Base-by-base conservation (phyloP, 2,329 filamentous ascomycete species). In the Alternaria viburni region DNA sequence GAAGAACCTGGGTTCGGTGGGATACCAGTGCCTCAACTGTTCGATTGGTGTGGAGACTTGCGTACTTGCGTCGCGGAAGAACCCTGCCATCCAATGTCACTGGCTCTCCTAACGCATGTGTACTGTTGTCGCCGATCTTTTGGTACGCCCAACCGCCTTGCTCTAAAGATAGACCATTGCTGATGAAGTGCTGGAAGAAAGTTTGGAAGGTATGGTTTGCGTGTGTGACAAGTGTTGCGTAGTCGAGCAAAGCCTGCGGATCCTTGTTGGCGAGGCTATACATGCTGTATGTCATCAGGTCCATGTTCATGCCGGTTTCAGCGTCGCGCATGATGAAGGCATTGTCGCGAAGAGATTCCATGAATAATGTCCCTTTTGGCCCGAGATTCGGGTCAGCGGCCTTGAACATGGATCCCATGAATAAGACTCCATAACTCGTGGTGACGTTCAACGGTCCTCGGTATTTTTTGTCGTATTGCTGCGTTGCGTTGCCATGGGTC, bases 271-370 rank as follows among this genome's bases (percentile, higher is more conserved):
- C 70, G n/a, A 74, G 59, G 1, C 49, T 46, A 47, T 73, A 78
- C 74, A 77, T 78, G 6, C 65, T 47, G 17, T 77, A 72, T 10
- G 68, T 69, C 74, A 78, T 76, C 9, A 77, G 66, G 44, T 78
- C 73, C 71, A 75, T 70, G 55, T 77, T 75, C 3, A 74, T 54
- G 1, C 75, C 74, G 10, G 59, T 21, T 4, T 62, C 43, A 6
- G 36, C 2, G 56, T 76, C 72, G 6, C 73, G 73, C 11, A 76
- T 66, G 23, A 73, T 69, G 56, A 69, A 78, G 0, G 65, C 28
- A 30, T 73, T 32, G 13, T 32, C 30, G 30, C 30, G 11, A 21
- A 46, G 6, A 11, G n/a, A 17, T 23, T 62, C 54, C n/a, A 15
- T 15, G 45, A 15, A 15, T 19, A 10, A 50, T 28, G 11, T n/a